Conservation (phyloP, 805 yeast genomes). For the Hanseniaspora clermontiae region DNA sequence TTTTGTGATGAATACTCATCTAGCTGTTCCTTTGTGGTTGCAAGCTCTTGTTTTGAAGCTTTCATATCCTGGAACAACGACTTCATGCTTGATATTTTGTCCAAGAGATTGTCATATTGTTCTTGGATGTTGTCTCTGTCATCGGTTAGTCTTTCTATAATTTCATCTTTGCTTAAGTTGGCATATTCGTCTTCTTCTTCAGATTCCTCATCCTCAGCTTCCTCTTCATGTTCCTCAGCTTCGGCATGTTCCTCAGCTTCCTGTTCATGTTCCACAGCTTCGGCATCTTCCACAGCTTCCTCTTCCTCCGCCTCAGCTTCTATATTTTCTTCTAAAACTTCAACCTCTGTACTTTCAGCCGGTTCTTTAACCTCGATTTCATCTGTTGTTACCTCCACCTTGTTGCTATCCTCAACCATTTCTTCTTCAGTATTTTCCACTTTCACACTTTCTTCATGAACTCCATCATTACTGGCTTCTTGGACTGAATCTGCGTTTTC, state of each 20-base stretch:
- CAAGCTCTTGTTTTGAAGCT: constrained; percentile 52
- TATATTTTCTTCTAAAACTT: not conserved
- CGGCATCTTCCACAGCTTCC: constrained; percentile 8
- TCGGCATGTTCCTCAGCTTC: constrained; percentile 13
- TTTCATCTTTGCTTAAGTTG: constrained; percentile 11
- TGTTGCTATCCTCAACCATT: no score
- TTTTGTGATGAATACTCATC: constrained; percentile 36
- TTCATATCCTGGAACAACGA: constrained; percentile 61
- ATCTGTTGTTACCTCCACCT: no score
- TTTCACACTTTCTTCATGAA: no score
- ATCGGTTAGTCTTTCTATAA: constrained; percentile 29
- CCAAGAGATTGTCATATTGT: constrained; percentile 49
- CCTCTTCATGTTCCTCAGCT: not conserved
- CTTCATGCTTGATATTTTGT: constrained; percentile 60
- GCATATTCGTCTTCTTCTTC: constrained; percentile 10
- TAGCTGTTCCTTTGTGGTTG: constrained; percentile 39
- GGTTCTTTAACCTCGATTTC: not conserved
- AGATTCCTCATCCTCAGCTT: constrained; percentile 10
- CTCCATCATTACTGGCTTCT: no score
- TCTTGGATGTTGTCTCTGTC: constrained; percentile 48
- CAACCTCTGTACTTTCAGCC: not conserved
- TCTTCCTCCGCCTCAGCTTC: no score
- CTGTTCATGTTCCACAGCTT: constrained; percentile 15
- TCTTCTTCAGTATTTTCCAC: no score
- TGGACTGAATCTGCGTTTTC: no score